Base-by-base conservation (phyloP, 169 alveolate species). In the Plasmodium knowlesi region DNA sequence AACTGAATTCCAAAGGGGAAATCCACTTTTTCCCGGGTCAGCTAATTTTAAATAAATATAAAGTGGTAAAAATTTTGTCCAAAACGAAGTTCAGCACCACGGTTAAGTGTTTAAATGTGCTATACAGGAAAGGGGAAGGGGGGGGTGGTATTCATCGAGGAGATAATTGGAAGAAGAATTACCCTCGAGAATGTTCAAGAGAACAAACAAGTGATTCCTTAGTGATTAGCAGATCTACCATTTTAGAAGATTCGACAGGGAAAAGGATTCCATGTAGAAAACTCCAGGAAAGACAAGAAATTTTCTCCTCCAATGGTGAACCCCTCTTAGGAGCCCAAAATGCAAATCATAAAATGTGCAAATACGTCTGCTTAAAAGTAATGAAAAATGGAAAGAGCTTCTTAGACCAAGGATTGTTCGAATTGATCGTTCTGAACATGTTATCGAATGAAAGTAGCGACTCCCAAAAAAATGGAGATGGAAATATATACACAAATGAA, bases 371-470 rank as follows among this genome's bases (percentile, higher is more conserved):
- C 83, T 95, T 98, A 97, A 97, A 98, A 96, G 98, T 98, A 79
- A 98, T 98, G 89, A 98, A 98, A 95, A 98, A 98, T 94, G 98
- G 98, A 86, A 98, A 98, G 96, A 98, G 97, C 95, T 98, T 97
- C 95, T 94, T 98, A 92, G 99, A 98, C 91, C 98, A 98, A 90
- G 95, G 98, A 46, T 92, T 98, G 72, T 98, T 98, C 92, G 99
- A 98, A 95, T 96, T 98, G 34, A 98, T 98, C 93, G 84, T 96
- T 39, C 93, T 95, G 57, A 93, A 91, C 82, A 96, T 97, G 41
- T 95, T 98, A 89, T 97, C 97, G 80, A 96, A 95, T 61, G 96
- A 97, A 71, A 96, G 98, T 84, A 96, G 96, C 46, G 92, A 97
- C 19, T 97, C 84, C 22, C 19, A 12, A 71, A 83, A 82, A 70